Conservation (phyloP, 805 yeast species). For the Yamadazyma philogaea region DNA sequence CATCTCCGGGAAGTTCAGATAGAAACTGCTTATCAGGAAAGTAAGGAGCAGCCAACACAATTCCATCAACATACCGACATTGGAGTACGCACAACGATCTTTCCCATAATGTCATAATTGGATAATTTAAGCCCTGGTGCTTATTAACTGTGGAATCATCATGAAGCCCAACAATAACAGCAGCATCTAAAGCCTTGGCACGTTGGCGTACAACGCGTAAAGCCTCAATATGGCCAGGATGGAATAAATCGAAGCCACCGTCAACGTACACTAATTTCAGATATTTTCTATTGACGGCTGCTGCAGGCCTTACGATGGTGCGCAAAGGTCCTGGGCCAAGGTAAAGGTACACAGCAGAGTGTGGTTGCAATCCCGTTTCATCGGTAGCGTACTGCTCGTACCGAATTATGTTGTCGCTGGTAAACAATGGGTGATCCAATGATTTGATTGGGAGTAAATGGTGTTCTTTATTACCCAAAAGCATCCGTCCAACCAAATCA, state of each 20-base stretch:
- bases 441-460: conserved; percentile 36
- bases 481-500: conserved; percentile 87
- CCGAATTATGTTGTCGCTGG: conserved; percentile 37
- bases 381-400: conserved; percentile 60
- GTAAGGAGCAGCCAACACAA: conserved; percentile 69
- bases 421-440: conserved; percentile 25
- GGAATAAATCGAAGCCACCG: conserved; percentile 90
- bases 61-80: conserved; percentile 78
- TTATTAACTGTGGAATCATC: conserved; percentile 55
- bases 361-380: conserved; percentile 53
- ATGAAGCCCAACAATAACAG: conserved; percentile 66
- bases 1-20: conserved; percentile 34
- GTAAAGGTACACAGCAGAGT: conserved; percentile 54
- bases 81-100: conserved; percentile 85
- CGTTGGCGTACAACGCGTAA: conserved; percentile 45
- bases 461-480: conserved; percentile 57
- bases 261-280: conserved; percentile 53
- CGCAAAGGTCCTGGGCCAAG: conserved; percentile 20
- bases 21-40: conserved; percentile 43
- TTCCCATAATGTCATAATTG: conserved; percentile 86
- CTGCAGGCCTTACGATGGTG: conserved; percentile 34
- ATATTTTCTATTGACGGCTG: conserved; percentile 16
- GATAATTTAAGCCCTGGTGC: conserved; percentile 62
- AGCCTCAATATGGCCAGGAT: conserved; percentile 86
- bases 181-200: conserved; percentile 24